Base-by-base conservation (phyloP, 306 rosid genomes). In the Medicago lupulina region DNA sequence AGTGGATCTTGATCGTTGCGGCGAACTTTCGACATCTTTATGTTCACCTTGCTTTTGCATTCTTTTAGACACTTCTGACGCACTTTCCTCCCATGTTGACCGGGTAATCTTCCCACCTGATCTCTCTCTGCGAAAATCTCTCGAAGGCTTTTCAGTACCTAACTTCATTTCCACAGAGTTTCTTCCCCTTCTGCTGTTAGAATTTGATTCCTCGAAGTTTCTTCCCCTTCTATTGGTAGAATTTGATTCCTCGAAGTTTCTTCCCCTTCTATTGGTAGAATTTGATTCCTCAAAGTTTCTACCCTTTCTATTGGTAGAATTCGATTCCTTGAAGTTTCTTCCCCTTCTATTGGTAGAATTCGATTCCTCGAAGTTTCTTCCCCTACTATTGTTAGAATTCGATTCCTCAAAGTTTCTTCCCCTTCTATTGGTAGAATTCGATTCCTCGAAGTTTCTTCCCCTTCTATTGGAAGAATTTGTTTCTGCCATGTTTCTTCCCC, bases 41-140 rank as follows among this genome's bases (percentile, higher is more conserved):
- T 25, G 43, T n/a, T 65, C 67, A 73, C 72, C 70, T 19, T 67
- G 71, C 65, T n/a, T 69, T 57, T 34, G 49, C 44, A 11, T 57
- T 68, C 79, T 82, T 50, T 54, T 64, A 19, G 82, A 80, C 78
- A 17, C 63, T 63, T 47, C 81, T 0, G 31, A 43, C 7, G 77
- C 74, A 73, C 9, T 49, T 17, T 36, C 74, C 65, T 69, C 73
- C 80, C 73, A 47, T 0, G 51, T 58, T 84, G 40, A 76, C 41
- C 17, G 65, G 12, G 10, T 21, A 73, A 54, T 6, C 49, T 73
- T 81, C 60, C 72, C 76, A 59, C 2, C 57, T 1, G 73, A 70
- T 68, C 86, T 71, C 70, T 80, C 82, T 34, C 83, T 62, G 40
- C 16, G 59, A 80, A 63, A 63, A 71, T 83, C 67, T 81, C 83